Base-by-base conservation (phyloP, 2,329 filamentous ascomycete genomes). In the Thelonectria olida region DNA sequence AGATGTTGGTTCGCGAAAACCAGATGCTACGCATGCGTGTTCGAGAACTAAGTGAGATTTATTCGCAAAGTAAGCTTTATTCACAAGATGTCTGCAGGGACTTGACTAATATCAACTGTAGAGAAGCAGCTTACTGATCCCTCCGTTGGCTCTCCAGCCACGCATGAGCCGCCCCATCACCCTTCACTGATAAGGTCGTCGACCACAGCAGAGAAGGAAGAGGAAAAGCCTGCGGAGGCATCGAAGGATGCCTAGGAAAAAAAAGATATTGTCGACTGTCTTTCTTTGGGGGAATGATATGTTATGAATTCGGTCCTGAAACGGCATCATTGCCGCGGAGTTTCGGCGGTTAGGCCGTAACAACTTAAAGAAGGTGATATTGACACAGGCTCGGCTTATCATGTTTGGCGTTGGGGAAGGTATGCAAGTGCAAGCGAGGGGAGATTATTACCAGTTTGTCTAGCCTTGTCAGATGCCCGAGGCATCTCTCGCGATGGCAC, bases 11-110 rank as follows among this genome's bases (percentile, higher is more conserved):
- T 20, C 83, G 92, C 23, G 92, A 94, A 79, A 95, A 94, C 68
- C 91, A 94, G 76, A 93, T 95, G 91, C 80, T 95, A 52, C 88
- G 90, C 63, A 84, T 89, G 73, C 84, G 92, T 49, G 91, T 93
- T 61, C 84, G 89, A 34, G 91, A 93, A 70, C 79, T 93, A 13
- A 90, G 90, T 91, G 78, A 67, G 82, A 50, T n/a, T n/a, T n/a
- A n/a, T 7, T 19, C 20, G 15, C 5, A 13, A n/a, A n/a, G n/a
- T n/a, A n/a, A n/a, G n/a, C n/a, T n/a, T n/a, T n/a, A n/a, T n/a
- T n/a, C n/a, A n/a, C n/a, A n/a, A n/a, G 5, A 48, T 52, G 13
- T 31, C 4, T 3, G 15, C 9, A 6, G 19, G 12, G 34, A n/a
- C 34, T 25, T 15, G 44, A 6, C 61, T 72, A 62, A 70, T 22